Conservation (phyloP, 768 basidiomycete species). For the Serendipita sp. region DNA sequence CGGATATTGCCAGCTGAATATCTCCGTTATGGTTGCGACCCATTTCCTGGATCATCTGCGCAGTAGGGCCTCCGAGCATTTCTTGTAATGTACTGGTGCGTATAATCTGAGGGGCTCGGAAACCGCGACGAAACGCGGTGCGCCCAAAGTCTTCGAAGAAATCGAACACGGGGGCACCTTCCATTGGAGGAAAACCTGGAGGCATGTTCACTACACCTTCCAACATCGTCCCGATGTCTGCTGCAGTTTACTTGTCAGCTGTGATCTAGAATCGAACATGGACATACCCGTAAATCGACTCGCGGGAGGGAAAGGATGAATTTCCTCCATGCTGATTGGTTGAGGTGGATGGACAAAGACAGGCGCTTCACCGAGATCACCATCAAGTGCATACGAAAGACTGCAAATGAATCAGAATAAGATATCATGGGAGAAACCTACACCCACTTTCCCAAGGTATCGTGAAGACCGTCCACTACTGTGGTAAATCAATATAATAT, state of each 20-base stretch:
- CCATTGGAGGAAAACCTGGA: neutral
- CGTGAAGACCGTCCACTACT: neutral
- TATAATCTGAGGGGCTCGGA: neutral
- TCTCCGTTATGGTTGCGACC: neutral
- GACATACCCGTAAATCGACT: neutral
- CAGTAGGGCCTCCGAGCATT: neutral
- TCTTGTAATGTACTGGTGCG: neutral
- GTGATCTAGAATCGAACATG: neutral
- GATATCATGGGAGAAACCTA: neutral
- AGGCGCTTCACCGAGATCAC: constrained; percentile 22
- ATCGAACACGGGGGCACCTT: neutral
- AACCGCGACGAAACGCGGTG: neutral
- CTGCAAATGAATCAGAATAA: constrained; percentile 16
- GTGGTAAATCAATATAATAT: no score
- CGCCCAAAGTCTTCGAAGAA: neutral
- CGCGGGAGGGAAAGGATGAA: neutral
- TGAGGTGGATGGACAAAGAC: neutral
- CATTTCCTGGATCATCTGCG: constrained; percentile 1
- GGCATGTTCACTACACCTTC: neutral
- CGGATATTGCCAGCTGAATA: neutral
- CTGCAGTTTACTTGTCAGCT: neutral
- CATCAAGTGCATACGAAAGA: constrained; percentile 26
- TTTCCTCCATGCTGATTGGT: neutral
- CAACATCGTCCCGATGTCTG: neutral
- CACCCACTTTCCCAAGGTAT: neutral